Percentiles rank a stretch among this genome's conserved stretches.
phyloP scores from a whole-genome alignment of 805 yeast species.

The Scheffersomyces spartinae region DNA sequence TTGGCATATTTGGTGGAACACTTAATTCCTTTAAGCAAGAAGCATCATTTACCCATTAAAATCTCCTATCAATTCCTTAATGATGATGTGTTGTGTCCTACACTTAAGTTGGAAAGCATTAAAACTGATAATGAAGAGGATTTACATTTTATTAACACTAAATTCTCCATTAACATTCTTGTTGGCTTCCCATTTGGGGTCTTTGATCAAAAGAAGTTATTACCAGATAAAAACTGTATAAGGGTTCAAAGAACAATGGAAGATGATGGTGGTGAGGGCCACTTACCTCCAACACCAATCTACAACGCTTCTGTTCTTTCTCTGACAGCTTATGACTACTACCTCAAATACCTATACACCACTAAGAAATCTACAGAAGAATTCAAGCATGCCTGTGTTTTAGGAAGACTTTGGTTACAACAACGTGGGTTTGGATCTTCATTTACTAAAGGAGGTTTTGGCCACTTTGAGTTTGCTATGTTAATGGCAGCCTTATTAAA shows the following conservation, averaged over 20 bases:
- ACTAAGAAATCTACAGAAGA: constrained; percentile 67
- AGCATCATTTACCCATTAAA: constrained; percentile 49
- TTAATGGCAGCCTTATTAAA: constrained; percentile 70
- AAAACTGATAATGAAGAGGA: constrained; percentile 41
- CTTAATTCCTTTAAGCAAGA: constrained; percentile 40
- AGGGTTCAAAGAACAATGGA: constrained; percentile 40
- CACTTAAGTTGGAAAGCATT: constrained; percentile 50
- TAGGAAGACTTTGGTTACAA: constrained; percentile 82
- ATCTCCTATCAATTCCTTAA: constrained; percentile 55
- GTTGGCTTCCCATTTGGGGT: constrained; percentile 61
- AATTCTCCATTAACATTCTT: constrained; percentile 59
- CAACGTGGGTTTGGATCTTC: constrained; percentile 74
- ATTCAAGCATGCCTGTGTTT: constrained; percentile 75
- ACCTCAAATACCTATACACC: constrained; percentile 65
- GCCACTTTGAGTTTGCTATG: constrained; percentile 80
- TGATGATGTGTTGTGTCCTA: constrained; percentile 70
- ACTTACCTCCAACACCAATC: constrained; percentile 67
- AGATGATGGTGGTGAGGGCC: constrained; percentile 3
- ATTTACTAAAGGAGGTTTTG: constrained; percentile 69
- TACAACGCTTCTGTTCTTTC: constrained; percentile 77
- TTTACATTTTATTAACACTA: constrained; percentile 48
- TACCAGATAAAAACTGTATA: constrained; percentile 74
- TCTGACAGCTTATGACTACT: constrained; percentile 55
- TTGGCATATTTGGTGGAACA: constrained; percentile 66
- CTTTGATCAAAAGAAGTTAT: constrained; percentile 65